Base-by-base conservation (phyloP, 169 alveolate genomes). In the Eimeria zaria region DNA sequence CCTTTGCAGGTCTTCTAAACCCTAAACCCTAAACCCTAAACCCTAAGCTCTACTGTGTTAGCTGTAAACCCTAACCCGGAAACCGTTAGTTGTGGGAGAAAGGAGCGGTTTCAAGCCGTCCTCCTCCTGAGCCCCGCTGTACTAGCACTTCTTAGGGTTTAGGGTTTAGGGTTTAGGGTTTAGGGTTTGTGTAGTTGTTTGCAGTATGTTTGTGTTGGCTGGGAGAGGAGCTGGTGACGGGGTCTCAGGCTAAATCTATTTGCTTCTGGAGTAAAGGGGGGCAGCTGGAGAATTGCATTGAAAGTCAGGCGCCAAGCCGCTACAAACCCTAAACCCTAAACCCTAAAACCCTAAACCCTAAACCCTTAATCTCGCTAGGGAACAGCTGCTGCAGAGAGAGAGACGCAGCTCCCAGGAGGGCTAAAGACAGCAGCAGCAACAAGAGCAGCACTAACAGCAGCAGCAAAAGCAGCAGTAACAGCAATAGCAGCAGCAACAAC, bases 151-250 rank as follows among this genome's bases (percentile, higher is more conserved):
- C 39, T 2, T 6, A 76, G 87, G 87, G 87, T 41, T 76, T 76
- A 76, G 87, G 87, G 87, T 76, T 76, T 76, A 41, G 87, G 87
- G 87, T 76, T 76, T 36, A 76, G 87, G 87, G 87, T 76, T 76
- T 76, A 44, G 87, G 87, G 62, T 39, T 76, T 69, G n/a, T n/a
- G 80, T 0, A 27, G n/a, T 76, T 30, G 12, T 18, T 22, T 22
- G 73, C 90, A 81, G 90, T 81, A 12, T 48, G 73, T 33, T 33
- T 81, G 90, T 81, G 90, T 48, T 81, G 90, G 90, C 51, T 81
- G 90, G 73, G 73, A 1, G 73, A 27, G 18, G 51, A 22, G 73
- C 48, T 81, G 48, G 90, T 81, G 71, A 48, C 90, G 41, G 90
- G 73, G 24, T 81, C 90, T 9, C 90, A 81, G 30, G n/a, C 73